A percentile compares a stretch with the other conserved stretches of the same genome.
These are phyloP conservation scores for Coleophoma eucalyptorum DNA, from an alignment of 2,329 filamentous ascomycete species.

Conservation along the genomic window DNA sequence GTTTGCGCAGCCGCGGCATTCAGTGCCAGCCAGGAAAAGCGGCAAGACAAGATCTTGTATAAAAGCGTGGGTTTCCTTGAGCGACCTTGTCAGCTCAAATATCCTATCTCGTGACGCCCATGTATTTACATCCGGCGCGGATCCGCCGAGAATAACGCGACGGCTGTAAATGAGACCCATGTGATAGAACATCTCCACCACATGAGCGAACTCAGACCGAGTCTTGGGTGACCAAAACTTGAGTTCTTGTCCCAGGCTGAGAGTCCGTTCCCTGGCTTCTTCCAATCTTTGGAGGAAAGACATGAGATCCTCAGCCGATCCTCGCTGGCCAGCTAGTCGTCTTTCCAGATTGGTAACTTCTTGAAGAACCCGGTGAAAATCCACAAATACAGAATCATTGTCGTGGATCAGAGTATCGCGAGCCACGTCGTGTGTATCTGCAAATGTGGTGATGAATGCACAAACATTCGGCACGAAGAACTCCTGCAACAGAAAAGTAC, in stretches of 20 bases:
- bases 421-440: neutral
- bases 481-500: constrained; percentile 2
- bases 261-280: neutral
- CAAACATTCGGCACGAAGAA: constrained; percentile 3
- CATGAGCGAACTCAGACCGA: constrained; percentile 1
- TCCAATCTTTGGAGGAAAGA: neutral
- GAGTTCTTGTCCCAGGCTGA: neutral
- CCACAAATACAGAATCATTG: constrained; percentile 1
- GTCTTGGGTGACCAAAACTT: neutral
- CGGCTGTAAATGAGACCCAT: constrained; percentile 2
- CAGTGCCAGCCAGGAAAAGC: constrained; percentile 4
- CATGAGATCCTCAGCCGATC: neutral
- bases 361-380: constrained; percentile 1
- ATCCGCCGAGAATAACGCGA: neutral
- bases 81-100: neutral
- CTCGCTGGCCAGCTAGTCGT: neutral
- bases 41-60: constrained; percentile 4
- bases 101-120: neutral
- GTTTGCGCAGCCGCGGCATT: neutral
- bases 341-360: constrained; percentile 1
- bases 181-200: constrained; percentile 3
- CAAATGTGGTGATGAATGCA: constrained; percentile 4
- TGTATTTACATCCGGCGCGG: neutral
- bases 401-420: neutral
- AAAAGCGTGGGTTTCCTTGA: neutral